A percentile compares a stretch with the other conserved stretches of the same genome.
phyloP scores from a whole-genome alignment of 2,329 filamentous ascomycete genomes.

The Penicillium sp. region DNA sequence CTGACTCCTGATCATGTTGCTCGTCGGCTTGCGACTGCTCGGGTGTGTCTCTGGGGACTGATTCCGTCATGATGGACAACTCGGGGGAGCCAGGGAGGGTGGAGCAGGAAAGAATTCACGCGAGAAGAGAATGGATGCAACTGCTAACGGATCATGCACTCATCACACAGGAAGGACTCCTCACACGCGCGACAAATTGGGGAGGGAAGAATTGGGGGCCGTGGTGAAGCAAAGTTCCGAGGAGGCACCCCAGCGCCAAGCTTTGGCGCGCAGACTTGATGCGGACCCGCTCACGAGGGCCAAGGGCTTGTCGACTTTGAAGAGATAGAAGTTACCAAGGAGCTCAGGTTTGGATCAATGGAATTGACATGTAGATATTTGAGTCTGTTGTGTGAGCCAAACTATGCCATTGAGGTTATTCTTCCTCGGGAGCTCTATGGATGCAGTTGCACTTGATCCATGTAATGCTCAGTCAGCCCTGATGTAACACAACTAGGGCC shows the following conservation, averaged over 20 bases:
- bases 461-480: background rate
- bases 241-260: slow-evolving; percentile 21
- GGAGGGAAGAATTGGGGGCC: slow-evolving; percentile 10
- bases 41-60: slow-evolving; percentile 37
- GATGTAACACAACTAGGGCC: slow-evolving; percentile 1
- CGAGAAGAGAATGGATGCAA: background rate
- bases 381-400: background rate
- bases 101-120: background rate
- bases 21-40: slow-evolving; percentile 49
- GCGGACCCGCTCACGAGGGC: slow-evolving; percentile 13
- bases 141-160: background rate
- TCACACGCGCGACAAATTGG: background rate
- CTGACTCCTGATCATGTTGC: slow-evolving; percentile 33
- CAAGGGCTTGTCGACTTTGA: background rate
- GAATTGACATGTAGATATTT: background rate
- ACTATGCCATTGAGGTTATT: background rate
- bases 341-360: background rate
- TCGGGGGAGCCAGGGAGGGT: background rate
- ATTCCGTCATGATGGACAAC: slow-evolving; percentile 2
- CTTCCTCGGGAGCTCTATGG: background rate
- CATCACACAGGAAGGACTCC: slow-evolving; percentile 14
- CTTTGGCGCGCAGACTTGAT: slow-evolving; percentile 18
- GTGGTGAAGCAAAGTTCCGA: slow-evolving; percentile 9
- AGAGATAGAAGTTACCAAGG: background rate
- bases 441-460: too few species aligned